Conservation (phyloP, 2,329 filamentous ascomycete species). For the Colletotrichum eleusines region DNA sequence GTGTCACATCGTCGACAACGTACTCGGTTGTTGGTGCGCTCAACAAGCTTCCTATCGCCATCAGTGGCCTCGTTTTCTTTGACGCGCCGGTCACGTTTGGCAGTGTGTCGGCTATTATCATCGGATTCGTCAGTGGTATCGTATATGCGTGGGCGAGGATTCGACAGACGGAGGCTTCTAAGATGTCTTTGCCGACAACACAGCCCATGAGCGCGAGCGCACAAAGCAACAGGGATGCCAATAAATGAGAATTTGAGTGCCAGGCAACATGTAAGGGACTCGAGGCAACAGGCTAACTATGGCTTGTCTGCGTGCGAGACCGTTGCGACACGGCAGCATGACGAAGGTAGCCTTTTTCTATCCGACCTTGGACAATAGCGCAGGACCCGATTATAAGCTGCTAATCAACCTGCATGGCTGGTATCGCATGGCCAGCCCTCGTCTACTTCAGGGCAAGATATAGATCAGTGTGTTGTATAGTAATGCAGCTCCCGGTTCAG, state of each 20-base stretch:
- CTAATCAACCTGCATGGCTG: not conserved
- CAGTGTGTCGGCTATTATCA: slow-evolving; percentile 88
- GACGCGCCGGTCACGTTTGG: slow-evolving; percentile 92
- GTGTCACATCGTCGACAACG: slow-evolving; percentile 95
- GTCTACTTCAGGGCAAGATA: not conserved
- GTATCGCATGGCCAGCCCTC: not conserved
- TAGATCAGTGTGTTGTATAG: slow-evolving; percentile 17
- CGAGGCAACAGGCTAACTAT: not conserved
- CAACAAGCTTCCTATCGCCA: slow-evolving; percentile 96
- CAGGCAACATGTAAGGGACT: not conserved
- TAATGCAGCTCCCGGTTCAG: not conserved
- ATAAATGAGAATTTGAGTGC: slow-evolving; percentile 55
- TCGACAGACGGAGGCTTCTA: slow-evolving; percentile 76
- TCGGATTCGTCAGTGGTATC: slow-evolving; percentile 92
- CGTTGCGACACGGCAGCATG: not conserved
- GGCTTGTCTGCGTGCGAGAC: not conserved
- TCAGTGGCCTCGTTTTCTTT: slow-evolving; percentile 95
- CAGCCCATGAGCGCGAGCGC: slow-evolving; percentile 89
- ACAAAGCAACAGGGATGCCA: slow-evolving; percentile 89
- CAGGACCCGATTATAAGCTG: not conserved
- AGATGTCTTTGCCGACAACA: slow-evolving; percentile 76
- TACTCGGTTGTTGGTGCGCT: slow-evolving; percentile 99
- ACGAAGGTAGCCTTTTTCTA: not conserved
- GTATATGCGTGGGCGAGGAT: slow-evolving; percentile 92
- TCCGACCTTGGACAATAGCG: not conserved